Conservation (phyloP, 176 grass and related monocot species). For the Oryza rufipogon region DNA sequence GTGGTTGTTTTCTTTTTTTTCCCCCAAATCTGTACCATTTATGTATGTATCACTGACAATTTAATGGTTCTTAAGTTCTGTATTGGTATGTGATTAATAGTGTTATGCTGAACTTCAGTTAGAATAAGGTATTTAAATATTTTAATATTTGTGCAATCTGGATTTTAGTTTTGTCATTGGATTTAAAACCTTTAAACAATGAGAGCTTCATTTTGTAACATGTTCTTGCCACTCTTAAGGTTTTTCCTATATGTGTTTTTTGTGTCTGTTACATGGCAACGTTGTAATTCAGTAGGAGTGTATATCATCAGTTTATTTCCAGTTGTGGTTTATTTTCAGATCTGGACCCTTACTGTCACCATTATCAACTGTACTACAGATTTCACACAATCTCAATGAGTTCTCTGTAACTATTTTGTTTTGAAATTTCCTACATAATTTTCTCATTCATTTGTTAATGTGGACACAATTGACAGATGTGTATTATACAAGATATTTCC, state of each 20-base stretch:
- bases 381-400: not conserved
- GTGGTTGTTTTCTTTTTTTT: not conserved
- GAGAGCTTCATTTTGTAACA: slow-evolving; percentile 7
- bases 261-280: not conserved
- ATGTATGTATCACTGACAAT: not conserved
- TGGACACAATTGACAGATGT: not conserved
- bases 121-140: not conserved
- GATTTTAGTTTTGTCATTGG: not conserved
- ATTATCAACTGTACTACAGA: not conserved
- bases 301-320: slow-evolving; percentile 18
- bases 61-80: not conserved
- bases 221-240: no score
- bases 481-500: not conserved
- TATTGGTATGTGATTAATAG: not conserved
- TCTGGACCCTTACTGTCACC: slow-evolving; percentile 6
- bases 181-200: not conserved
- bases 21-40: not conserved
- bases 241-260: slow-evolving; percentile 11
- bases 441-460: not conserved
- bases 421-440: not conserved
- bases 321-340: not conserved
- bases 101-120: slow-evolving; percentile 1
- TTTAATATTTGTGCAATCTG: not conserved
- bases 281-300: not conserved
- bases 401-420: slow-evolving; percentile 26